Percentiles rank a stretch among this genome's conserved stretches.
Evolutionary conservation across 2,329 filamentous ascomycete species (phyloP).

Genomic region (Aspergillus sp.): DNA sequence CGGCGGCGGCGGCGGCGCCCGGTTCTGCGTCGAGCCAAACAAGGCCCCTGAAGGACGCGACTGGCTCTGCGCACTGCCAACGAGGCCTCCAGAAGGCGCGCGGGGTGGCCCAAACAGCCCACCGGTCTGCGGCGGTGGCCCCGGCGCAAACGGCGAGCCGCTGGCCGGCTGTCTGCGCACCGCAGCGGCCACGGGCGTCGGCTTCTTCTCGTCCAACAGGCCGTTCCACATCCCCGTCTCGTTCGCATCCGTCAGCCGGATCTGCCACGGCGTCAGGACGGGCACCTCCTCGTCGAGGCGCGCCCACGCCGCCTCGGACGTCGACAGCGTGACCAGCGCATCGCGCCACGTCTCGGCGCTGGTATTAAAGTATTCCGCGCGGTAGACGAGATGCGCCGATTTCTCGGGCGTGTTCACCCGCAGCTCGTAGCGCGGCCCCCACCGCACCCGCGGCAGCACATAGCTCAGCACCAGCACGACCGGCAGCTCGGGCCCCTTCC

Average conservation of each 20-base stretch:
- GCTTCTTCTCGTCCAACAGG: slow-evolving; percentile 4
- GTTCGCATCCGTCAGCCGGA: slow-evolving; percentile 43
- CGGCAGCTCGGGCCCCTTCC: too few relatives aligned
- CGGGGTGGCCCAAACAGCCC: too few relatives aligned
- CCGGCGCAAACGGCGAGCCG: neutral
- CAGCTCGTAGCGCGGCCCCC: slow-evolving; percentile 63
- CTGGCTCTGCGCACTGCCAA: too few relatives aligned
- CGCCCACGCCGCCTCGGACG: slow-evolving; percentile 60
- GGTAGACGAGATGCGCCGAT: slow-evolving; percentile 58
- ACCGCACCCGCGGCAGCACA: slow-evolving; percentile 57
- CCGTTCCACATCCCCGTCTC: slow-evolving; percentile 15
- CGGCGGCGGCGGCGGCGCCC: slow-evolving; percentile 15
- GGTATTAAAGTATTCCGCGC: slow-evolving; percentile 61
- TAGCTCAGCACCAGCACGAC: slow-evolving; percentile 54
- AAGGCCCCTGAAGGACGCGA: too few relatives aligned
- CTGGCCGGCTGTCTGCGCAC: too few relatives aligned
- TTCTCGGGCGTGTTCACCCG: slow-evolving; percentile 57
- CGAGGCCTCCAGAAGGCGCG: too few relatives aligned
- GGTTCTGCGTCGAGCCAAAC: slow-evolving; percentile 7
- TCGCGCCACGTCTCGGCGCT: slow-evolving; percentile 65
- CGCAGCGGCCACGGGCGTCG: too few relatives aligned
- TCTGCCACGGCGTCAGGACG: slow-evolving; percentile 55
- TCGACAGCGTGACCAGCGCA: slow-evolving; percentile 61
- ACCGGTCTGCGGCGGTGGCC: neutral
- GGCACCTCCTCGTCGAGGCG: slow-evolving; percentile 58